Evolutionary conservation across 2,329 filamentous ascomycete genomes (phyloP).

Genomic region (Exophiala viscosa): DNA sequence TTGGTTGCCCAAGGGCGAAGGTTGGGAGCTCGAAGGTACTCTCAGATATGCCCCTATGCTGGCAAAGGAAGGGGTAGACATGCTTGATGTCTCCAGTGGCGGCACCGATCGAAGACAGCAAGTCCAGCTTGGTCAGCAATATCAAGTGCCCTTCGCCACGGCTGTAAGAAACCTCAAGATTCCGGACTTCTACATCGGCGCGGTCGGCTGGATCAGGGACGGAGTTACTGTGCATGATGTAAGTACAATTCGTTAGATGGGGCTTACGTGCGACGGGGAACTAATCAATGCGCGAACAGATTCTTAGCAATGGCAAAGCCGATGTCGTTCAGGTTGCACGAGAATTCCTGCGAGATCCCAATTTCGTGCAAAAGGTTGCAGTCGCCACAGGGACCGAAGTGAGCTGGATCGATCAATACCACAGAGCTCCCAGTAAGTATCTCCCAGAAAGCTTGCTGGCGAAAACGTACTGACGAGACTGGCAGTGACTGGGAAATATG

Average conservation of each 20-base stretch:
- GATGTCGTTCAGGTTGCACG: constrained; percentile 7
- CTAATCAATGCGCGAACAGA: neutral
- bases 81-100: constrained; percentile 15
- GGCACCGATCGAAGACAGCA: constrained; percentile 31
- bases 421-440: constrained; percentile 6
- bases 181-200: constrained; percentile 1
- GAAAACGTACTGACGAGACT: neutral
- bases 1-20: constrained; percentile 37
- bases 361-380: constrained; percentile 11
- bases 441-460: no score
- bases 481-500: constrained; percentile 3
- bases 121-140: constrained; percentile 50
- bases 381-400: constrained; percentile 2
- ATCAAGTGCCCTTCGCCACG: constrained; percentile 70
- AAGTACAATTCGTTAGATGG: no score
- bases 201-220: constrained; percentile 13
- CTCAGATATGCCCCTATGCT: constrained; percentile 18
- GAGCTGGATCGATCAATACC: constrained; percentile 12
- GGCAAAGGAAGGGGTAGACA: constrained; percentile 14
- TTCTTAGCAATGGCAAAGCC: constrained; percentile 4
- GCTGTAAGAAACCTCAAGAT: constrained; percentile 57
- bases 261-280: no score
- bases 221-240: constrained; percentile 3
- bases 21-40: constrained; percentile 17
- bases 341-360: constrained; percentile 11